Conservation (phyloP, 805 yeast species). For the Lipomyces oligophaga region DNA sequence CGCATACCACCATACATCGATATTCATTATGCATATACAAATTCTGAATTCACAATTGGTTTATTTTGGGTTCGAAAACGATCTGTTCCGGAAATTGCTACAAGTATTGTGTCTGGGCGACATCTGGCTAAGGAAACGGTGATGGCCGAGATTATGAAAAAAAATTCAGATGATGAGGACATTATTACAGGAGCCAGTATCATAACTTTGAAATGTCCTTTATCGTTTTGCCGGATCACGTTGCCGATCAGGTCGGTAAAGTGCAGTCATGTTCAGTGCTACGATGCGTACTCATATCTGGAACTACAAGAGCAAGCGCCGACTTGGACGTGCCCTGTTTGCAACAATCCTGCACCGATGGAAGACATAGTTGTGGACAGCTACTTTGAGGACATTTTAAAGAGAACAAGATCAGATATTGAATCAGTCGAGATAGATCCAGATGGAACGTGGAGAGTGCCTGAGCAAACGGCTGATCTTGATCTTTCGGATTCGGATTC, state of each 20-base stretch:
- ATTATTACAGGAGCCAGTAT: conserved; percentile 62
- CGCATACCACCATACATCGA: conserved; percentile 44
- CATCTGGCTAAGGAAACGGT: conserved; percentile 55
- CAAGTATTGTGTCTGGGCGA: conserved; percentile 44
- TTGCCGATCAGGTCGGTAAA: conserved; percentile 65
- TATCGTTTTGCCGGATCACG: conserved; percentile 65
- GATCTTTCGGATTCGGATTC: conserved; percentile 11
- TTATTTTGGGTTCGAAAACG: conserved; percentile 56
- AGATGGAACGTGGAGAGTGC: conserved; percentile 69
- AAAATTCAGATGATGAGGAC: conserved; percentile 62
- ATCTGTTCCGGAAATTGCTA: conserved; percentile 44
- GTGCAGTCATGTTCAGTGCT: conserved; percentile 83
- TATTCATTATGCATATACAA: conserved; percentile 57
- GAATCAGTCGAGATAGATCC: conserved; percentile 63
- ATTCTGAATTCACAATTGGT: conserved; percentile 48
- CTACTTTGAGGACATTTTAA: conserved; percentile 49
- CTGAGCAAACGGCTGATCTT: conserved; percentile 23
- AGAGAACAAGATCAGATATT: conserved; percentile 49
- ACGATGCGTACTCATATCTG: conserved; percentile 73
- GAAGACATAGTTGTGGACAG: conserved; percentile 61
- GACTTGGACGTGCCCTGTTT: conserved; percentile 85
- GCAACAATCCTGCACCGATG: conserved; percentile 51
- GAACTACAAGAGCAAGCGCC: conserved; percentile 75
- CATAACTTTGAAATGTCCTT: conserved; percentile 72
- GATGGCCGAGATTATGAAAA: conserved; percentile 44